A percentile compares a stretch with the other conserved stretches of the same genome.
Conservation (phyloP, 2,329 filamentous ascomycete genomes). For the Exophiala xenobiotica region DNA sequence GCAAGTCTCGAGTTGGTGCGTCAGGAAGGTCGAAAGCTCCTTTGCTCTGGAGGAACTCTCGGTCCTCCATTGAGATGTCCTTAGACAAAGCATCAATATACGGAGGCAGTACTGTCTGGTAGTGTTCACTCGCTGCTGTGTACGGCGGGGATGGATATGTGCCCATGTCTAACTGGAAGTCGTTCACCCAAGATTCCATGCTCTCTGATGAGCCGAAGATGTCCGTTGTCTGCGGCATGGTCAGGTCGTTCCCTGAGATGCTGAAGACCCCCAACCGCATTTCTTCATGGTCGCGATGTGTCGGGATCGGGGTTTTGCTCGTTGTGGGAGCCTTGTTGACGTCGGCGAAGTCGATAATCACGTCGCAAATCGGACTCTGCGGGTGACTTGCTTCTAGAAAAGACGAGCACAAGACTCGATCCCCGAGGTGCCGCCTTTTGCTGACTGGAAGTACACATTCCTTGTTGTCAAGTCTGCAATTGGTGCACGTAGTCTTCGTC, state of each 20-base stretch:
- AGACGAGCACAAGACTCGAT: slow-evolving; percentile 17
- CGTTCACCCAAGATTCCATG: too few relatives aligned
- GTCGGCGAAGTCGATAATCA: slow-evolving; percentile 23
- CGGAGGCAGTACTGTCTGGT: slow-evolving; percentile 53
- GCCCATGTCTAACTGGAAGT: slow-evolving; percentile 45
- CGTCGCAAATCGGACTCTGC: slow-evolving; percentile 22
- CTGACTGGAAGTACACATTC: slow-evolving; percentile 69
- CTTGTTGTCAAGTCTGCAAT: slow-evolving; percentile 64
- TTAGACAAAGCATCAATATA: slow-evolving; percentile 78
- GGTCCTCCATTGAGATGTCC: slow-evolving; percentile 75
- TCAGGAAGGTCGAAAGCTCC: slow-evolving; percentile 77
- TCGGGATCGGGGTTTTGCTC: not conserved
- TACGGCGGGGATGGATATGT: slow-evolving; percentile 43
- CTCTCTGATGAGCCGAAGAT: slow-evolving; percentile 37
- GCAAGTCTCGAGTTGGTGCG: slow-evolving; percentile 68
- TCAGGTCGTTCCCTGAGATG: not conserved
- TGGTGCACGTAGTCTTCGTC: slow-evolving; percentile 77
- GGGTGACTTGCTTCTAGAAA: slow-evolving; percentile 13
- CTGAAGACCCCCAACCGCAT: too few relatives aligned
- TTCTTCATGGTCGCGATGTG: not conserved
- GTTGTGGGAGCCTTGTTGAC: not conserved
- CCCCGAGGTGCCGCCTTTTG: slow-evolving; percentile 61
- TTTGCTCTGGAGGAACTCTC: slow-evolving; percentile 78
- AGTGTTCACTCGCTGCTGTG: slow-evolving; percentile 49
- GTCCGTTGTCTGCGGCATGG: not conserved